Base-by-base conservation (phyloP, 78 protist genomes). In the Polysphondylium violaceum region DNA sequence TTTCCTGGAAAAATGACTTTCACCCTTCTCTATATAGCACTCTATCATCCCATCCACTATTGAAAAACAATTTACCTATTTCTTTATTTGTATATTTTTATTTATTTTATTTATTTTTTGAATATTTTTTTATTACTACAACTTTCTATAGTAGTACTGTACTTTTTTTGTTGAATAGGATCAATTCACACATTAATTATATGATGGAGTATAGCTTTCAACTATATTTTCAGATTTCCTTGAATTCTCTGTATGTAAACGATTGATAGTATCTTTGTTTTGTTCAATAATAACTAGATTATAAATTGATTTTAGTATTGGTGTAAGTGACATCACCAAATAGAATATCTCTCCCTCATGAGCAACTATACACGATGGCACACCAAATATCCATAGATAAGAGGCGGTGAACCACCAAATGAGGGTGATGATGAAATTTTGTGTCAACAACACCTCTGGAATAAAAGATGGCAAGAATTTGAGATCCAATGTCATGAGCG, bases 301-400 rank as follows among this genome's bases (percentile, higher is more conserved):
- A 38, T 83, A 69, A 25, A 69, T 40, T 25, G 79, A 69, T 71
- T 56, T 63, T 19, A 83, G 2, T 7, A 83, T 8, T 41, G 79
- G 77, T 7, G 76, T 23, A 29, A 69, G 33, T 51, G 79, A 36
- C n/a, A 83, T 11, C 31, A 69, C 33, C 16, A 83, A 40, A 25
- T 41, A 69, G 44, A 83, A 83, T 8, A 69, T 29, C 58, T 83
- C 91, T 29, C 91, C 91, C 35, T 83, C 91, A 21, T 83, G 91
- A 17, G 55, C 64, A 38, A 38, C 55, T 67, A 50, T 41, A 19
- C 29, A n/a, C 16, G 35, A 35, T 21, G 89, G 91, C 1, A 51
- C 1, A 14, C 79, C 79, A 59, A 69, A 67, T 29, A 69, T 40
- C 78, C 79, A 83, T 3, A 83, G 50, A 27, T 7, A 17, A 2